Evolutionary conservation across 441 rosid species (phyloP).

Genomic region (Hura crepitans): DNA sequence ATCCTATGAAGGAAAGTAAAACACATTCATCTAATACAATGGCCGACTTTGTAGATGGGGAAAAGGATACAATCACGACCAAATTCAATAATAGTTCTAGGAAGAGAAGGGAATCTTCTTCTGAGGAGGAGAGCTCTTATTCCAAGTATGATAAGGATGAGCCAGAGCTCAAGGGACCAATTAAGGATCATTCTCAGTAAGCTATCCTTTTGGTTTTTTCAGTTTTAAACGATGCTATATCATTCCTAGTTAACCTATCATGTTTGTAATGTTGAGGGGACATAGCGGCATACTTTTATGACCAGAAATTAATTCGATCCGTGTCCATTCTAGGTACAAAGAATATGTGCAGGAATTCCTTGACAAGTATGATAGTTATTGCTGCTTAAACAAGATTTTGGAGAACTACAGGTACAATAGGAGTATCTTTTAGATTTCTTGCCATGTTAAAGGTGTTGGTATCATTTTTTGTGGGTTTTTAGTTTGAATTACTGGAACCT

Average conservation of each 20-base stretch:
- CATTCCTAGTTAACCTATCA: background rate
- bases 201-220: slow-evolving; percentile 30
- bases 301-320: slow-evolving; percentile 16
- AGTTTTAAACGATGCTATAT: background rate
- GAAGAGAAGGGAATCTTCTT: slow-evolving; percentile 50
- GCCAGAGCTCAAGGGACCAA: slow-evolving; percentile 76
- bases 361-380: slow-evolving; percentile 76
- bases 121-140: slow-evolving; percentile 59
- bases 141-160: slow-evolving; percentile 75
- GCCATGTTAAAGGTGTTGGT: background rate
- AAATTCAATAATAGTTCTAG: slow-evolving; percentile 43
- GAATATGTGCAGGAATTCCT: slow-evolving; percentile 73
- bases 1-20: slow-evolving; percentile 48
- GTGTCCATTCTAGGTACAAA: slow-evolving; percentile 47
- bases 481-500: slow-evolving; percentile 1
- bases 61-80: slow-evolving; percentile 37
- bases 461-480: background rate
- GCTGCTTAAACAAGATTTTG: slow-evolving; percentile 63
- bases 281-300: slow-evolving; percentile 10
- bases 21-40: slow-evolving; percentile 32
- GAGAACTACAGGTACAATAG: slow-evolving; percentile 68
- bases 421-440: slow-evolving; percentile 6
- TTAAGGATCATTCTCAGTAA: slow-evolving; percentile 75
- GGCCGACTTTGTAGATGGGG: slow-evolving; percentile 40
- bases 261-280: background rate